A percentile compares a stretch with the other conserved stretches of the same genome.
Conservation (phyloP, 306 rosid genomes). For the Begonia loranthoides region DNA sequence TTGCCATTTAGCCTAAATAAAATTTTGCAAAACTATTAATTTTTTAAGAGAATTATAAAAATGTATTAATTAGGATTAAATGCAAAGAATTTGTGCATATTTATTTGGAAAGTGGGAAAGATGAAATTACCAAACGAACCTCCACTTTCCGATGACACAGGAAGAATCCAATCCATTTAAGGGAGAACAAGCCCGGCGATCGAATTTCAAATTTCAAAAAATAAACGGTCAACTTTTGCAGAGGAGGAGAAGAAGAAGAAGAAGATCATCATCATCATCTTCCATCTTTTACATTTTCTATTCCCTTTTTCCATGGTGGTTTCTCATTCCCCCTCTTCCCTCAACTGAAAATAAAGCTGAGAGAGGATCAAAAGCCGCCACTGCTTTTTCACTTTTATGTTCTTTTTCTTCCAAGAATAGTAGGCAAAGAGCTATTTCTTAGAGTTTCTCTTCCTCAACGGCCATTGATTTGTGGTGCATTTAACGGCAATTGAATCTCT, state of each 20-base stretch:
- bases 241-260: background rate
- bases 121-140: too few relatives aligned
- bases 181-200: constrained; percentile 1
- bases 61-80: too few relatives aligned
- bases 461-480: too few relatives aligned
- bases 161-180: too few relatives aligned
- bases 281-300: background rate
- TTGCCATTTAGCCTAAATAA: too few relatives aligned
- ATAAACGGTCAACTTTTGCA: constrained; percentile 10
- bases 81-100: too few relatives aligned
- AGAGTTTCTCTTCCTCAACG: too few relatives aligned
- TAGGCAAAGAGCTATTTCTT: too few relatives aligned
- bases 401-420: background rate
- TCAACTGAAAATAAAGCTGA: background rate
- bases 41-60: too few relatives aligned
- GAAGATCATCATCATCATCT: constrained; percentile 9
- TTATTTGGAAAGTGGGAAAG: too few relatives aligned
- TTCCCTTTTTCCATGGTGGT: background rate
- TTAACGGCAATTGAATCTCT: background rate
- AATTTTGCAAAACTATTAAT: too few relatives aligned
- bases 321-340: background rate
- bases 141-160: too few relatives aligned
- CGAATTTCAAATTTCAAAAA: constrained; percentile 10
- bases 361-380: background rate
- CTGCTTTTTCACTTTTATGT: background rate